Evolutionary conservation across 108 stramenopile genomes (phyloP), one percentile per base, ranked within the genome.

Genomic region (Parietichytrium sp.): DNA sequence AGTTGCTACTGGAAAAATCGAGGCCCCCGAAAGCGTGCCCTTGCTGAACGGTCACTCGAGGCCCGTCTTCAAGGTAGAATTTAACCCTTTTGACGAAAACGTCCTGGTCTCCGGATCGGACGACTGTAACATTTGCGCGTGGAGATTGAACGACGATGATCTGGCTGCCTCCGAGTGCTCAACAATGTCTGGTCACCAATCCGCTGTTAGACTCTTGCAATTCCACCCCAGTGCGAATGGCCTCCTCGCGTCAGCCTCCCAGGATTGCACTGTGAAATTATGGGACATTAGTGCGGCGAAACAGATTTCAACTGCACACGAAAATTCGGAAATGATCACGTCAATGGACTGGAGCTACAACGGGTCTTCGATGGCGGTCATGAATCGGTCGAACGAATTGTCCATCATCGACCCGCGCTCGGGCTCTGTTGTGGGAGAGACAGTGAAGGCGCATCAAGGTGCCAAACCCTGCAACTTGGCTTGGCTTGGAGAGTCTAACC

Each of bases 101-200:
- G 20, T 3, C 1, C 61, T 72, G 20, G 61, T 42, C 29, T 45
- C 61, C 10, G 61, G 61, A 18, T 72, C 61, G 23, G 61, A 72
- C 20, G 61, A 72, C 42, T 72, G 61, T 3, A 16, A 72, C 61
- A 72, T 72, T 27, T 42, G 61, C 61, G 61, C 45, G 33, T 72
- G 61, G 61, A 33, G 61, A 1, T 42, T 72, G 61, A 33, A 33
- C 8, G 61, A 47, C 16, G 61, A 47, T 45, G 61, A 36, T 72
- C 61, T 72, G 15, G 42, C 33, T n/a, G 61, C 38, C n/a, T n/a
- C n/a, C n/a, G n/a, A n/a, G n/a, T n/a, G n/a, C n/a, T n/a, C n/a
- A n/a, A n/a, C n/a, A n/a, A n/a, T n/a, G n/a, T n/a, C n/a, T n/a
- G n/a, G n/a, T n/a, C 61, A 72, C 61, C 61, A 72, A 42, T 72